A percentile compares a stretch with the other conserved stretches of the same genome.
Conservation (phyloP, 1,284 basidiomycete genomes). For the Ganoderma lucidum region DNA sequence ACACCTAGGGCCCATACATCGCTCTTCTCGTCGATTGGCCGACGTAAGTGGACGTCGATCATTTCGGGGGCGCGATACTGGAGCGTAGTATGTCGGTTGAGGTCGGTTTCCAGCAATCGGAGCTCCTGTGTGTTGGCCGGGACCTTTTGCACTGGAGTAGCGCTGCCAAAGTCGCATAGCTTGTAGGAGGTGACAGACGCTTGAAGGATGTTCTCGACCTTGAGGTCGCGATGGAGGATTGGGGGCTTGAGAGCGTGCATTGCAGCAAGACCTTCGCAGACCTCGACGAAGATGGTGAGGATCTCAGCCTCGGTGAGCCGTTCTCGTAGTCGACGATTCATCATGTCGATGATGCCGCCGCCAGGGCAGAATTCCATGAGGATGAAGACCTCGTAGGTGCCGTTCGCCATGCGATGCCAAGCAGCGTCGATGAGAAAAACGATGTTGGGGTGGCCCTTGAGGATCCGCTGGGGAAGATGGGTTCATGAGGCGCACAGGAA, state of each 20-base stretch:
- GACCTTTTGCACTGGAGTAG: constrained; percentile 78
- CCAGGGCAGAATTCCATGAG: constrained; percentile 97
- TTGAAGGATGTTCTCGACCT: constrained; percentile 98
- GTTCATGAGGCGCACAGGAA: constrained; percentile 23
- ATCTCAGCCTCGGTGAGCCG: constrained; percentile 96
- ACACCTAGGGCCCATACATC: constrained; percentile 85
- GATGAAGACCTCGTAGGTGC: constrained; percentile 96
- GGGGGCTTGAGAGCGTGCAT: constrained; percentile 96
- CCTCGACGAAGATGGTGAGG: constrained; percentile 96
- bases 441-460: constrained; percentile 92
- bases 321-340: constrained; percentile 95
- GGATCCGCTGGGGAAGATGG: constrained; percentile 64
- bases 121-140: constrained; percentile 85
- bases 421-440: constrained; percentile 96
- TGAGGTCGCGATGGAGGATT: constrained; percentile 96
- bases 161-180: constrained; percentile 98
- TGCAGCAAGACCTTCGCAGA: constrained; percentile 91
- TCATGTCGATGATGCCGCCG: constrained; percentile 99
- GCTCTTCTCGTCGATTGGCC: constrained; percentile 91
- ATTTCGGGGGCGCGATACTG: constrained; percentile 98
- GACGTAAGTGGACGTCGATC: constrained; percentile 89
- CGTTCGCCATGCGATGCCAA: constrained; percentile 84
- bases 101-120: constrained; percentile 87
- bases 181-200: constrained; percentile 85
- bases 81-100: constrained; percentile 94